Evolutionary conservation across 495 filamentous ascomycete genomes (phyloP).

Genomic region (Bathelium albidoporum): DNA sequence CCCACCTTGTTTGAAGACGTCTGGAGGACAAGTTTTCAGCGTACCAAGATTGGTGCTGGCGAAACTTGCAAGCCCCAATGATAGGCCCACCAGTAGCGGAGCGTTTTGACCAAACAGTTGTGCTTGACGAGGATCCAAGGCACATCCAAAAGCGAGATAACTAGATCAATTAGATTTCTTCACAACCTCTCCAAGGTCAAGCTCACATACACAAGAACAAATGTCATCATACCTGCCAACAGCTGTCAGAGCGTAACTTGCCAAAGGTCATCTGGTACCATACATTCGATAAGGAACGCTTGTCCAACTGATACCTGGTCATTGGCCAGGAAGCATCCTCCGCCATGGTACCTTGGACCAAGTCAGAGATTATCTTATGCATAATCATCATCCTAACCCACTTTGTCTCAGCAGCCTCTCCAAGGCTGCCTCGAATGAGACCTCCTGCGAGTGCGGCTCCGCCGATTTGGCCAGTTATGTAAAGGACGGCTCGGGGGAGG

Average conservation of each 20-base stretch:
- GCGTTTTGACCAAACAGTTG: neutral
- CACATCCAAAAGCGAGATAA: neutral
- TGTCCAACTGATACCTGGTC: neutral
- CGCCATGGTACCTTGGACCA: constrained; percentile 23
- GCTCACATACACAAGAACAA: neutral
- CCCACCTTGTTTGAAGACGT: neutral
- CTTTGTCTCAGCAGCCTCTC: constrained; percentile 1
- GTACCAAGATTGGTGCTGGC: neutral
- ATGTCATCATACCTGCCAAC: neutral
- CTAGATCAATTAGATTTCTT: neutral
- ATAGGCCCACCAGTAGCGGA: neutral
- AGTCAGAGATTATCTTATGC: constrained; percentile 9
- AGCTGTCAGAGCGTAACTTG: neutral
- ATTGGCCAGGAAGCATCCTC: constrained; percentile 27
- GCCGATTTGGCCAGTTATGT: constrained; percentile 35
- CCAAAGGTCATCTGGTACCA: neutral
- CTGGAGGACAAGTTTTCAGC: neutral
- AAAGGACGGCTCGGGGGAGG: constrained; percentile 37
- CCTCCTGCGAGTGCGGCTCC: constrained; percentile 40
- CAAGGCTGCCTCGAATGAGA: constrained; percentile 29
- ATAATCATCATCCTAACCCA: constrained; percentile 13
- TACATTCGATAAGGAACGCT: neutral
- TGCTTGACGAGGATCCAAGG: neutral
- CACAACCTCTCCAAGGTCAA: neutral
- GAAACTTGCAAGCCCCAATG: neutral